Conservation (phyloP, 2,329 filamentous ascomycete species). For the Botrytis paeoniae region DNA sequence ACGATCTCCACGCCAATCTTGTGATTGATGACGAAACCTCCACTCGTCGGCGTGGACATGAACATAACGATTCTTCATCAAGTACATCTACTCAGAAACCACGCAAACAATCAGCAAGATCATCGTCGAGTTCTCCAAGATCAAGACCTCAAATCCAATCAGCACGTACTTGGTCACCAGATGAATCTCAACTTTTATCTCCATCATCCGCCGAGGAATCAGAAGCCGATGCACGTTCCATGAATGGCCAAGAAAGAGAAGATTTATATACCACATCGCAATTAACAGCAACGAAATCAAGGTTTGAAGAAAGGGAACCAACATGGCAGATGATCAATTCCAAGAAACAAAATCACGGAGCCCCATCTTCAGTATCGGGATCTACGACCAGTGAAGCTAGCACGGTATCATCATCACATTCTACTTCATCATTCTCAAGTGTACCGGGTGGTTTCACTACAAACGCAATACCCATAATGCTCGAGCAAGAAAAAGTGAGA, state of each 20-base stretch:
- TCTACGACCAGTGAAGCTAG: constrained; percentile 20
- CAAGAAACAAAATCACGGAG: constrained; percentile 4
- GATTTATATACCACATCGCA: background rate
- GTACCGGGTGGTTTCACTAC: background rate
- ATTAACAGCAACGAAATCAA: constrained; percentile 26
- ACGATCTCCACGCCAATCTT: constrained; percentile 29
- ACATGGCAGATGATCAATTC: constrained; percentile 32
- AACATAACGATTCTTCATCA: constrained; percentile 9
- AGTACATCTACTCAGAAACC: constrained; percentile 9
- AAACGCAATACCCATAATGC: background rate
- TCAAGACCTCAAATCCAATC: constrained; percentile 12
- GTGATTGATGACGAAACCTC: constrained; percentile 6
- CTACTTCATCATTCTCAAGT: constrained; percentile 19
- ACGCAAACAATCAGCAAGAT: background rate
- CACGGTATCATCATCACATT: constrained; percentile 26
- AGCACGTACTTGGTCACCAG: constrained; percentile 25
- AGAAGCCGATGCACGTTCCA: constrained; percentile 15
- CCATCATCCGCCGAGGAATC: constrained; percentile 23
- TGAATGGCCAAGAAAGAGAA: background rate
- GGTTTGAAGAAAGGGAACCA: constrained; percentile 25
- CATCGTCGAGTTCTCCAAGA: constrained; percentile 12
- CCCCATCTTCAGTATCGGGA: constrained; percentile 22
- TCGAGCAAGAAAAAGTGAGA: background rate
- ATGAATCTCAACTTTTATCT: constrained; percentile 30
- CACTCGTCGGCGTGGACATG: background rate